These are phyloP conservation scores for Lablab purpureus DNA, from an alignment of 306 rosid species.

Conservation along the genomic window DNA sequence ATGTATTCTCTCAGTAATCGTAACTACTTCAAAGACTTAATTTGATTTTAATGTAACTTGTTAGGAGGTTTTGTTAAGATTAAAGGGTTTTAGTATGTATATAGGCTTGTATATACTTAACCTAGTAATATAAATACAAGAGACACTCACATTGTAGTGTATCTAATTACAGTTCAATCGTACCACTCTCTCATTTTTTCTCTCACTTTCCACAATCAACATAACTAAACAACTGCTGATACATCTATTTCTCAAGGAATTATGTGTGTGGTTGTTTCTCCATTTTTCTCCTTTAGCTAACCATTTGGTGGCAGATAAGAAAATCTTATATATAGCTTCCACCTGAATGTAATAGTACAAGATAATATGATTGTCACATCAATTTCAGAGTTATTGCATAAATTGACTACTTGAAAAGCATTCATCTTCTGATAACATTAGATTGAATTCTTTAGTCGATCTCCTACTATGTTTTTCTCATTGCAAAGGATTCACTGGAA, in stretches of 20 bases:
- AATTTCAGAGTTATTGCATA: constrained; percentile 33
- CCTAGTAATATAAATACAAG: neutral
- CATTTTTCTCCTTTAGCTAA: neutral
- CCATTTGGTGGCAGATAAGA: constrained; percentile 25
- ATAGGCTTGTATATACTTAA: neutral
- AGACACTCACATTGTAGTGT: neutral
- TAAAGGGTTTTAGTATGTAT: neutral
- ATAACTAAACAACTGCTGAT: constrained; percentile 18
- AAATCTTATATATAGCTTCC: neutral
- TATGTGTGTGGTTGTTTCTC: constrained; percentile 25
- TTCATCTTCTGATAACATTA: constrained; percentile 35
- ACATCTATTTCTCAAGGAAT: constrained; percentile 29
- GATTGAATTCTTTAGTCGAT: constrained; percentile 25
- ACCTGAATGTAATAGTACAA: constrained; percentile 23
- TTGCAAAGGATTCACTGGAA: neutral
- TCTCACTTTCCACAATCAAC: neutral
- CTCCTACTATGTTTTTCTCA: constrained; percentile 28
- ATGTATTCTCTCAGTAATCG: constrained; percentile 21
- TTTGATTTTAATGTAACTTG: constrained; percentile 19
- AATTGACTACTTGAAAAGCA: constrained; percentile 38
- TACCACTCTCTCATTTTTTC: neutral
- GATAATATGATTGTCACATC: constrained; percentile 21
- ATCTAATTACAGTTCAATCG: neutral
- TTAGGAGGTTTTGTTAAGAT: neutral
- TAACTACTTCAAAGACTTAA: constrained; percentile 26